phyloP scores from a whole-genome alignment of 805 yeast species.

The Ogataea philodendri region DNA sequence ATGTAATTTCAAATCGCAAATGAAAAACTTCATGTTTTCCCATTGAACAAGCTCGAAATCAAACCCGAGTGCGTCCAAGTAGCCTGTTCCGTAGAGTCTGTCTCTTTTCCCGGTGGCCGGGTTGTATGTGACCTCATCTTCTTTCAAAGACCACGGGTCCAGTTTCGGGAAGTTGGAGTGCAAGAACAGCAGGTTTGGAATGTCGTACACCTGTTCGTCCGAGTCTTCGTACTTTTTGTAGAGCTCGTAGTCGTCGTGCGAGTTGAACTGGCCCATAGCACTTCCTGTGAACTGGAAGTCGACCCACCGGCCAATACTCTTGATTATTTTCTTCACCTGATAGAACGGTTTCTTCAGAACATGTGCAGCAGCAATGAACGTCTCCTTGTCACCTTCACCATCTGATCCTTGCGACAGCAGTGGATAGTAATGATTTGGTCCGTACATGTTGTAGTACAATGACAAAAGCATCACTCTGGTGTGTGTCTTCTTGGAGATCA shows the following conservation, averaged over 20 bases:
- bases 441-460: slow-evolving; percentile 58
- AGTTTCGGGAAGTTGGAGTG: slow-evolving; percentile 69
- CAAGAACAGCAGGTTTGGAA: slow-evolving; percentile 46
- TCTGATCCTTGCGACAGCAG: slow-evolving; percentile 47
- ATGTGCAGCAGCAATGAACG: slow-evolving; percentile 57
- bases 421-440: slow-evolving; percentile 56
- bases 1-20: slow-evolving; percentile 50
- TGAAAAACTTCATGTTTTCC: slow-evolving; percentile 52
- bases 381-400: slow-evolving; percentile 60
- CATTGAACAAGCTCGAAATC: slow-evolving; percentile 61
- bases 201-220: slow-evolving; percentile 19
- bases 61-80: slow-evolving; percentile 48
- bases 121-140: slow-evolving; percentile 40
- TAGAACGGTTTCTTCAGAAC: slow-evolving; percentile 59
- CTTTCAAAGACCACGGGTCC: slow-evolving; percentile 55
- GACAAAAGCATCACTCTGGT: slow-evolving; percentile 52
- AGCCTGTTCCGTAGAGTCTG: slow-evolving; percentile 59
- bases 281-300: slow-evolving; percentile 55
- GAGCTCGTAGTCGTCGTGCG: slow-evolving; percentile 53
- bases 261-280: slow-evolving; percentile 76
- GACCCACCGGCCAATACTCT: slow-evolving; percentile 51
- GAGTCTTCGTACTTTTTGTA: slow-evolving; percentile 26
- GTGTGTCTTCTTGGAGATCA: slow-evolving; percentile 56
- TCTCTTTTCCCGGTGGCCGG: slow-evolving; percentile 43
- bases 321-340: slow-evolving; percentile 54